A percentile compares a stretch with the other conserved stretches of the same genome.
Conservation (phyloP, 163 green algal species). For the Dunaliella salina region DNA sequence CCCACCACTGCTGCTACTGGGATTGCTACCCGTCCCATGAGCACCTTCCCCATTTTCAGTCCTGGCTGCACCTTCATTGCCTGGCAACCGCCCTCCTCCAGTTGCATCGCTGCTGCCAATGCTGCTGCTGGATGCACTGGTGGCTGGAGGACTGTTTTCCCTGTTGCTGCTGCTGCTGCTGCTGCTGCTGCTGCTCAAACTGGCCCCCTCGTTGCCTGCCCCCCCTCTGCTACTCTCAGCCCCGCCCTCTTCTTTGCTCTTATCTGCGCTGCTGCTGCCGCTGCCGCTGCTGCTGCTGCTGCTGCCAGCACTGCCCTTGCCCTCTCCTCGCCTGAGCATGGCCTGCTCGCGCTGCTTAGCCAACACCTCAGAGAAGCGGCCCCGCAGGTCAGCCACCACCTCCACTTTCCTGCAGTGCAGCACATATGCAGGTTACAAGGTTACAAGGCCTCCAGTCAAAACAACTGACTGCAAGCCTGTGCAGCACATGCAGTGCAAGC, state of each 20-base stretch:
- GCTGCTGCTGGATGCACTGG: neutral
- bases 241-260: neutral
- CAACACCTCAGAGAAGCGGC: neutral
- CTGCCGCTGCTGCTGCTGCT: neutral
- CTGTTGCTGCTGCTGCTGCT: neutral
- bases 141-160: too few relatives aligned
- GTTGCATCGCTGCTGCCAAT: neutral
- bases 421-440: too few relatives aligned
- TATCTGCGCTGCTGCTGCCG: neutral
- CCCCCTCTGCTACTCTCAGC: neutral
- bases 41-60: too few relatives aligned
- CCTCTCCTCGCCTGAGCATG: neutral
- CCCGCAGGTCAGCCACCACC: neutral
- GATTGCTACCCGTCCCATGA: too few relatives aligned
- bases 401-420: neutral
- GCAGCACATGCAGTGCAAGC: too few relatives aligned
- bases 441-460: too few relatives aligned
- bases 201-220: neutral
- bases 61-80: too few relatives aligned
- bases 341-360: neutral
- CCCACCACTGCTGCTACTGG: too few relatives aligned
- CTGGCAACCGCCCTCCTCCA: neutral
- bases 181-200: neutral
- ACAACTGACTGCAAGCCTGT: too few relatives aligned
- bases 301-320: neutral